A percentile compares a stretch with the other conserved stretches of the same genome.
Evolutionary conservation across 148 eudicot species (phyloP).

Genomic region (Chenopodium berlandieri): DNA sequence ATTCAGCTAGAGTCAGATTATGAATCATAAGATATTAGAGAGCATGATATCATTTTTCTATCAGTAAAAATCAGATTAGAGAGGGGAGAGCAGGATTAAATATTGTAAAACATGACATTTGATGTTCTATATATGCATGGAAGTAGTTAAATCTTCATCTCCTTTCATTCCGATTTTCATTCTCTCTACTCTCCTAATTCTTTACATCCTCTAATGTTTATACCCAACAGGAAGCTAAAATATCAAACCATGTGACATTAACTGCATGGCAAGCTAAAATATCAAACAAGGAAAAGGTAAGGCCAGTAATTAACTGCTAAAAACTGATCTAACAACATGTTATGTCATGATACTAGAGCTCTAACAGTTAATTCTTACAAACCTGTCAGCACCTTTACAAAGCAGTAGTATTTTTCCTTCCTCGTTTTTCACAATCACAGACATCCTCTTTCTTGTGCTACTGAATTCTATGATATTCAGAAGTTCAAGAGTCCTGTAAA

Average conservation of each 20-base stretch:
- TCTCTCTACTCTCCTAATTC: neutral
- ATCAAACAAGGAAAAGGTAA: neutral
- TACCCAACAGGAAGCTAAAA: neutral
- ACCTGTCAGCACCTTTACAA: slow-evolving; percentile 79
- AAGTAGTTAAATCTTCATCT: neutral
- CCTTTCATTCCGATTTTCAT: neutral
- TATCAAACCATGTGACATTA: neutral
- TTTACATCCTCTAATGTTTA: neutral
- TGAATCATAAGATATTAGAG: neutral
- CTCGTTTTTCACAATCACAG: slow-evolving; percentile 48
- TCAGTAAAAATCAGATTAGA: neutral
- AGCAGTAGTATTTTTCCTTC: slow-evolving; percentile 51
- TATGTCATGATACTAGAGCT: neutral
- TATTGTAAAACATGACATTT: neutral
- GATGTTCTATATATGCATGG: neutral
- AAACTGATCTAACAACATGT: neutral
- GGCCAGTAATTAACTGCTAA: neutral
- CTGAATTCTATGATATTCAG: slow-evolving; percentile 57
- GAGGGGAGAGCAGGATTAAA: neutral
- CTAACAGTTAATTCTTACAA: slow-evolving; percentile 13
- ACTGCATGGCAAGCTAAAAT: neutral
- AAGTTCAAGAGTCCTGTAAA: slow-evolving; percentile 41
- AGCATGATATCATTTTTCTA: neutral
- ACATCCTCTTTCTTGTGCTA: slow-evolving; percentile 74
- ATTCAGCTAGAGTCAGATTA: neutral